Conservation (phyloP, 257 asterid species). For the Rubia yunnanensis region DNA sequence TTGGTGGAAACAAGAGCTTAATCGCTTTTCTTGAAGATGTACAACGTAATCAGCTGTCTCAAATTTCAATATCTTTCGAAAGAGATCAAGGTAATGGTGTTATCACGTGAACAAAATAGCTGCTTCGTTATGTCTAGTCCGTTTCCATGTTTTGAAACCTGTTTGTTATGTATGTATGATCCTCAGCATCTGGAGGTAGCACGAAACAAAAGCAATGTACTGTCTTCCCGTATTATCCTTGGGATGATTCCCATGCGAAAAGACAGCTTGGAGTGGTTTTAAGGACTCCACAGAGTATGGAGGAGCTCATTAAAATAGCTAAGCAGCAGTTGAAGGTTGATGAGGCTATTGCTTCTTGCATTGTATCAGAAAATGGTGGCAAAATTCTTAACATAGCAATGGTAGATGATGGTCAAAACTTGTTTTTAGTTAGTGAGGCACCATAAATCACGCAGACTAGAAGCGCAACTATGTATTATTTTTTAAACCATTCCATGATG, state of each 20-base stretch:
- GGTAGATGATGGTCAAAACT: conserved; percentile 24
- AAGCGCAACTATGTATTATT: not conserved
- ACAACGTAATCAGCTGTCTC: conserved; percentile 28
- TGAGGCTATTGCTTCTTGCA: conserved; percentile 5
- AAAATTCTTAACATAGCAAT: conserved; percentile 25
- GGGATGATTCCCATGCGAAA: conserved; percentile 18
- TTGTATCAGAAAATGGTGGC: conserved; percentile 33
- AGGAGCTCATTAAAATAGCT: conserved; percentile 31
- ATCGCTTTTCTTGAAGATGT: conserved; percentile 54
- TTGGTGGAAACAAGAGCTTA: conserved; percentile 41
- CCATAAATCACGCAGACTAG: not conserved
- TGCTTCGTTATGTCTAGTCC: not conserved
- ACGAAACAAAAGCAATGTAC: conserved; percentile 19
- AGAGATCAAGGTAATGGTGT: conserved; percentile 14
- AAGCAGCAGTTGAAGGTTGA: conserved; percentile 17
- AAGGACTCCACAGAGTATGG: conserved; percentile 33
- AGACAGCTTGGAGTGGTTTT: conserved; percentile 24
- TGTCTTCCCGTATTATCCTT: conserved; percentile 23
- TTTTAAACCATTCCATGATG: too few relatives aligned
- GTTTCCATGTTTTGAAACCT: too few relatives aligned
- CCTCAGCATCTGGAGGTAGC: conserved; percentile 13
- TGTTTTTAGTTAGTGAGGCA: conserved; percentile 24
- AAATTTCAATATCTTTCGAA: conserved; percentile 20
- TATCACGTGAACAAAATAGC: not conserved
- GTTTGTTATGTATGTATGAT: not conserved